Percentiles rank a stretch among this genome's conserved stretches.
These are phyloP conservation scores for Fusarium caatingaense DNA, from an alignment of 2,329 filamentous ascomycete species.

Conservation along the genomic window DNA sequence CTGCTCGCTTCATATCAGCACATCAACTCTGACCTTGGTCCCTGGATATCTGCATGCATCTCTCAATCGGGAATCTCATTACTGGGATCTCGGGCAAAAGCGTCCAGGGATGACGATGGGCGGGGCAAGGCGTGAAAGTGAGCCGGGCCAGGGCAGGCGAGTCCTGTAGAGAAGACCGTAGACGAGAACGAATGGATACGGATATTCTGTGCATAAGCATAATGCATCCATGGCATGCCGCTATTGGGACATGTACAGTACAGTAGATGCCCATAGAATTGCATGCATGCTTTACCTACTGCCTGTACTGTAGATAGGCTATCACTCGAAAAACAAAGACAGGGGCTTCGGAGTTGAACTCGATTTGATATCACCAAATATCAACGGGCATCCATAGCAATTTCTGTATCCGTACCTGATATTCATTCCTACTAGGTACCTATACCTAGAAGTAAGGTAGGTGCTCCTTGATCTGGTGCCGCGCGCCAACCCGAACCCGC, in stretches of 20 bases:
- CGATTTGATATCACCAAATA: background rate
- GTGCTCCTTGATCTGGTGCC: conserved; percentile 18
- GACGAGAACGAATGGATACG: background rate
- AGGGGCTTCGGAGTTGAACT: conserved; percentile 14
- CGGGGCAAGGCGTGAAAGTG: conserved; percentile 7
- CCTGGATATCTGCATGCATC: conserved; percentile 33
- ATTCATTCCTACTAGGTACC: background rate
- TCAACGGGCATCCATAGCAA: background rate
- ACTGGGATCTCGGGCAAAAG: conserved; percentile 2
- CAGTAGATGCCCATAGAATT: background rate
- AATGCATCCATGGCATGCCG: conserved; percentile 5
- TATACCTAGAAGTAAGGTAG: background rate
- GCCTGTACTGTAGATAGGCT: background rate
- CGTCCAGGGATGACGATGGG: conserved; percentile 12
- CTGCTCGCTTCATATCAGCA: background rate
- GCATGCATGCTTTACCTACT: background rate
- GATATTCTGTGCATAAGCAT: conserved; percentile 11
- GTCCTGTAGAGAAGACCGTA: background rate
- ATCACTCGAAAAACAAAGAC: background rate
- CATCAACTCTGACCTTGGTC: conserved; percentile 9
- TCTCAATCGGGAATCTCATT: conserved; percentile 29
- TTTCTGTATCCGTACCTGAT: background rate
- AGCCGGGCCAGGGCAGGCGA: background rate
- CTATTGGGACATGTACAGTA: background rate
- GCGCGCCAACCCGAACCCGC: conserved; percentile 31